These are phyloP conservation scores for Polytolypa hystricis DNA, from an alignment of 2,329 filamentous ascomycete genomes.

Conservation along the genomic window DNA sequence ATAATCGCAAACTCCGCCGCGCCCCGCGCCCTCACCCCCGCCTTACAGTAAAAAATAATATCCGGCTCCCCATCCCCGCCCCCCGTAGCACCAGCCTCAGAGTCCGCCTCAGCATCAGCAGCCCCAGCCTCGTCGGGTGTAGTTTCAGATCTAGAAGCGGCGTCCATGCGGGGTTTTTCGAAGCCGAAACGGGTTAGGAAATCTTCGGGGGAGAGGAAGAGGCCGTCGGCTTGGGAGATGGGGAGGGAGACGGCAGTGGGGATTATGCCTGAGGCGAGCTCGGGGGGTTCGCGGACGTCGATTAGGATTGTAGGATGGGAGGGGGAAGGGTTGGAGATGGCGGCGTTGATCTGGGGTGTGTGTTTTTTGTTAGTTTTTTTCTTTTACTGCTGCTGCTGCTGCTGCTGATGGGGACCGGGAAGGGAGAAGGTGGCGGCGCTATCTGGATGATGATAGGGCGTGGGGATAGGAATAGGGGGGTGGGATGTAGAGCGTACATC, in stretches of 20 bases:
- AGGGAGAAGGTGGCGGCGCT: neutral
- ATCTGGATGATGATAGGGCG: too few species aligned
- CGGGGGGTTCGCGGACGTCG: conserved; percentile 39
- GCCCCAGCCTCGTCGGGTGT: conserved; percentile 31
- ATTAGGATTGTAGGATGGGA: conserved; percentile 26
- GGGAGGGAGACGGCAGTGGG: conserved; percentile 76
- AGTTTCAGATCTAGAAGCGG: too few species aligned
- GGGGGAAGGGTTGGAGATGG: conserved; percentile 21
- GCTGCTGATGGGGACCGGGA: neutral
- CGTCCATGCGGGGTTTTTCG: conserved; percentile 49
- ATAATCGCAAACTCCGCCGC: conserved; percentile 67
- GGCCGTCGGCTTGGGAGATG: conserved; percentile 65
- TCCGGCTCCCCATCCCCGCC: conserved; percentile 19
- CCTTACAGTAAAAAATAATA: conserved; percentile 85
- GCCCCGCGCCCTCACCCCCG: conserved; percentile 68
- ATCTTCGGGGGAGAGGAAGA: conserved; percentile 64
- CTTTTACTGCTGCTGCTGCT: neutral
- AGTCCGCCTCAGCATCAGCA: neutral
- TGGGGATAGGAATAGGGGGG: too few species aligned
- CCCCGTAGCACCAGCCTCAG: conserved; percentile 1
- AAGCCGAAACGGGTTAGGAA: conserved; percentile 78
- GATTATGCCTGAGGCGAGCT: conserved; percentile 45
- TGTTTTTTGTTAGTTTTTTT: neutral
- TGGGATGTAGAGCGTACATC: too few species aligned
- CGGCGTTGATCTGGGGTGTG: conserved; percentile 23